Conservation (phyloP, 2,329 filamentous ascomycete species). For the Xylariomycetidae sp. region DNA sequence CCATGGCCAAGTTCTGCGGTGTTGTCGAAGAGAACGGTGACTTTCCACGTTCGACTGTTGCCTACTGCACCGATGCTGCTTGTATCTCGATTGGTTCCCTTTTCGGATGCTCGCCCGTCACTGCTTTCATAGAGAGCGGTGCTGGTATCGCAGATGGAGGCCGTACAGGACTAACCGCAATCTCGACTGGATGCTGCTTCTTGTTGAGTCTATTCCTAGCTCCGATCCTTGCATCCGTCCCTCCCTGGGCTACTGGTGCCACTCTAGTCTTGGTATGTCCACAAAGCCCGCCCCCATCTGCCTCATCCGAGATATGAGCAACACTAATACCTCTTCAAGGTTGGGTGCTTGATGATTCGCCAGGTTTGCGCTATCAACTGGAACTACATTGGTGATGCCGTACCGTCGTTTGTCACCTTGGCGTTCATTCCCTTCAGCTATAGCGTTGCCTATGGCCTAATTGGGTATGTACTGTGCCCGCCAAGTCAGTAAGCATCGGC, state of each 20-base stretch:
- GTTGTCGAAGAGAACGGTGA: constrained; percentile 67
- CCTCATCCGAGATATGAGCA: neutral
- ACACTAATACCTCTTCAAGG: constrained; percentile 32
- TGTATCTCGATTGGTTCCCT: constrained; percentile 68
- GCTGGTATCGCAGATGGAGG: constrained; percentile 74
- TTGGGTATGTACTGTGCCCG: constrained; percentile 48
- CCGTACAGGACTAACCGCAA: constrained; percentile 66
- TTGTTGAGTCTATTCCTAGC: constrained; percentile 70
- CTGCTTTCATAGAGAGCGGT: constrained; percentile 71
- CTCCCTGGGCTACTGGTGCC: constrained; percentile 72
- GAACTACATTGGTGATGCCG: constrained; percentile 69
- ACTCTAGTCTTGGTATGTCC: constrained; percentile 60
- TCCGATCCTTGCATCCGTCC: constrained; percentile 71
- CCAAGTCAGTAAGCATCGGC: neutral
- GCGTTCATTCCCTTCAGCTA: constrained; percentile 75
- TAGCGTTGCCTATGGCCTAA: constrained; percentile 72
- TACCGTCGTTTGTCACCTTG: constrained; percentile 72
- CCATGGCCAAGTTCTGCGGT: constrained; percentile 74
- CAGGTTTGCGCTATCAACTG: constrained; percentile 73
- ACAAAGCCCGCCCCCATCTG: neutral
- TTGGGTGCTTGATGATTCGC: constrained; percentile 74
- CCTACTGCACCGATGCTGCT: constrained; percentile 68
- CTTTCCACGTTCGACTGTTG: constrained; percentile 79
- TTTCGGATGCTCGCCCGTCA: constrained; percentile 66
- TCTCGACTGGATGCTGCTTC: constrained; percentile 66